These are phyloP conservation scores for Micromonas commoda DNA, from an alignment of 139 green algal genomes.

Conservation along the genomic window DNA sequence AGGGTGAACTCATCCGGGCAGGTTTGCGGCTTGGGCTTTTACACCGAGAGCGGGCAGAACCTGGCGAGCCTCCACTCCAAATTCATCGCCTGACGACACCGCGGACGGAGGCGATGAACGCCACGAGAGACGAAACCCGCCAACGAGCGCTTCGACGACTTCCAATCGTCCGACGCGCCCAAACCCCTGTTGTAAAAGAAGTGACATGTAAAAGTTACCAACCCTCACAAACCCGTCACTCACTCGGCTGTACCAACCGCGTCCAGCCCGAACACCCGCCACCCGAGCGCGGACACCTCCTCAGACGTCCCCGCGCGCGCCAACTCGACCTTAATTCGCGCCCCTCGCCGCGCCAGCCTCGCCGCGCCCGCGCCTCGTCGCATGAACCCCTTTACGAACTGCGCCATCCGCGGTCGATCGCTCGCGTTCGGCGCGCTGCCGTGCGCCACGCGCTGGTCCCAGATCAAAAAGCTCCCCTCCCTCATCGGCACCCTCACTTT, in stretches of 20 bases:
- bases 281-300: background rate
- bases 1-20: background rate
- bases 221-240: background rate
- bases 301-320: background rate
- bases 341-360: background rate
- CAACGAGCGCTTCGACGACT: no score
- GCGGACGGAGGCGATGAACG: background rate
- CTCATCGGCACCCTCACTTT: background rate
- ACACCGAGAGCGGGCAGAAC: background rate
- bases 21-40: background rate
- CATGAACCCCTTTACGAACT: background rate
- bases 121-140: background rate
- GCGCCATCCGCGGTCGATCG: background rate
- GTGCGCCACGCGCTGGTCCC: background rate
- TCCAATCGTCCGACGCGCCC: no score
- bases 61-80: background rate
- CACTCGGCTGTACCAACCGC: no score
- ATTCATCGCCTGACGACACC: background rate
- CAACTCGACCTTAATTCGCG: background rate
- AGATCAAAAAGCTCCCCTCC: background rate
- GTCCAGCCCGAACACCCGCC: background rate
- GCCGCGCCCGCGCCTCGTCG: no score
- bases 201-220: no score
- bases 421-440: background rate
- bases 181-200: no score